These are phyloP conservation scores for Lactarius pseudohatsudake DNA, from an alignment of 768 basidiomycete species.

Conservation along the genomic window DNA sequence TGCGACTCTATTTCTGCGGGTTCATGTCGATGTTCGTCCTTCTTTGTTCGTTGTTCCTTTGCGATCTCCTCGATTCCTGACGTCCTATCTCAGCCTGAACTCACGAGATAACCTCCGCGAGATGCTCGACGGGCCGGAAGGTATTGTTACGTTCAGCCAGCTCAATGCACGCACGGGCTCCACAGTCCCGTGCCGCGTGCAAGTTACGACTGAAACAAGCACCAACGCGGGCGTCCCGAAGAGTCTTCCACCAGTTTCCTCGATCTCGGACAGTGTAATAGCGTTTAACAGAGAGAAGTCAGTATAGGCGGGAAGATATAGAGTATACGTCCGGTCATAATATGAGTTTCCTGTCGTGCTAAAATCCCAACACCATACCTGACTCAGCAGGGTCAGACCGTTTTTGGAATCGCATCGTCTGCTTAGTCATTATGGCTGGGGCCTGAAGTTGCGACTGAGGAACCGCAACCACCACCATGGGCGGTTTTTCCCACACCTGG, in stretches of 20 bases:
- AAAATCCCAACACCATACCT: too few species aligned
- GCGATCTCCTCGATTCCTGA: not conserved
- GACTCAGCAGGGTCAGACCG: too few species aligned
- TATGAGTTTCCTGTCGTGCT: too few species aligned
- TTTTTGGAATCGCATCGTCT: too few species aligned
- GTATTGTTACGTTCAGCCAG: not conserved
- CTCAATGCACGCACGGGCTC: not conserved
- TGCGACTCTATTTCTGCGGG: slow-evolving; percentile 5
- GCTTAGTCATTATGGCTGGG: too few species aligned
- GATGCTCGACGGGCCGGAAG: not conserved
- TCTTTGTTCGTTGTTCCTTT: not conserved
- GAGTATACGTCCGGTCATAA: too few species aligned
- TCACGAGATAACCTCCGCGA: not conserved
- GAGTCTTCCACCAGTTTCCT: not conserved
- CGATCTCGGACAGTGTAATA: not conserved
- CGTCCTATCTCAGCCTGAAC: not conserved
- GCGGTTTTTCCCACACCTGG: too few species aligned
- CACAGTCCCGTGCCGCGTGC: not conserved
- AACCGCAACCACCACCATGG: too few species aligned
- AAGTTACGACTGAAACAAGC: not conserved
- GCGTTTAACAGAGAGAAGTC: not conserved
- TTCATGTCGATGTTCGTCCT: slow-evolving; percentile 6
- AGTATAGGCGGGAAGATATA: not conserved
- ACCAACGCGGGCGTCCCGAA: not conserved
- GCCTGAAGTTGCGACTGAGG: too few species aligned